Base-by-base conservation (phyloP, 106 monocot genomes). In the Platanthera guangdongensis region DNA sequence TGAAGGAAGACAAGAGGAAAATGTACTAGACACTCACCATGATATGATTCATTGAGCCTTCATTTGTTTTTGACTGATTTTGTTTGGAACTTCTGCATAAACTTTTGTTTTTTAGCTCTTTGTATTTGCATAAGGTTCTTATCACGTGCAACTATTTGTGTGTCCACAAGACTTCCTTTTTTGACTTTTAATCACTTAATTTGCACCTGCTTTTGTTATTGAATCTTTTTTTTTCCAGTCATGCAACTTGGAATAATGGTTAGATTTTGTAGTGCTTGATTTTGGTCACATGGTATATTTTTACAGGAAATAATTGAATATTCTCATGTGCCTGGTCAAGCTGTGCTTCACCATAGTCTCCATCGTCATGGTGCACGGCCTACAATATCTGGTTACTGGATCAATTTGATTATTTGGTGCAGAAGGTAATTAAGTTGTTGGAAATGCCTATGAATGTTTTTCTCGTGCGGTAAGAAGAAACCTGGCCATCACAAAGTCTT, bases 321-420 rank as follows among this genome's bases (percentile, higher is more conserved):
- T 82, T 76, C 76, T 49, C 96, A 97, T 71, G 76, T 89, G 52
- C 96, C 91, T 78, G 96, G 96, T 65, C 91, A 88, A 88, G 94
- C 97, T 73, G 75, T 97, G 46, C 86, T 97, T 74, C 97, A 97
- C 74, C 87, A 83, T 72, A 94, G 97, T 51, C 97, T 94, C 16
- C 93, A 97, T 77, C 80, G 97, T 49, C 97, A 94, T 79, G 97
- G 97, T 74, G 97, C 97, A 21, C 84, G 82, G 55, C 77, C 97
- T 12, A 97, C 91, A 65, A 86, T 89, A 71, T 87, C 91, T 75
- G 94, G 97, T 57, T 82, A 88, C 59, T 87, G 97, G 77, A 88
- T 90, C 59, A 97, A 97, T 88, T 78, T 97, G 69, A 89, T 97
- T 47, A 57, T 97, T 28, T 97, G 97, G 97, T 97, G 97, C 83